Evolutionary conservation across 257 asterid genomes (phyloP).

Genomic region (Thymus mandschuricus): DNA sequence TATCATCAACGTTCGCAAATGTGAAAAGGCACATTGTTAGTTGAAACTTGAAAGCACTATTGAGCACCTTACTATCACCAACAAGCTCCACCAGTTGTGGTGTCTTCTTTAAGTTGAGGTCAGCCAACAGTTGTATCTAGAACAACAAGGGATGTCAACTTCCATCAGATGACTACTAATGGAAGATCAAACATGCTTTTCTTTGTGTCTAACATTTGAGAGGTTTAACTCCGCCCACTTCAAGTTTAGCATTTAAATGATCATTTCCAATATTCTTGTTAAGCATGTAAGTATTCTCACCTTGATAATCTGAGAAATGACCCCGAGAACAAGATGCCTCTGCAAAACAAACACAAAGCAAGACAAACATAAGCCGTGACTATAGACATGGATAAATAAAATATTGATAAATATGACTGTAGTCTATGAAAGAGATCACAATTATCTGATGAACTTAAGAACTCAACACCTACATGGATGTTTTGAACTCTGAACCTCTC

Average conservation of each 20-base stretch:
- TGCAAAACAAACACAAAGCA: slow-evolving; percentile 34
- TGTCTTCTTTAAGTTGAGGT: slow-evolving; percentile 91
- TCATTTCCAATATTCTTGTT: slow-evolving; percentile 20
- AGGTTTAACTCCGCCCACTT: background rate
- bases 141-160: slow-evolving; percentile 34
- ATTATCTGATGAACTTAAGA: slow-evolving; percentile 21
- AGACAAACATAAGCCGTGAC: slow-evolving; percentile 33
- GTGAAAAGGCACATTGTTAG: background rate
- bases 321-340: slow-evolving; percentile 90
- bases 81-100: slow-evolving; percentile 94
- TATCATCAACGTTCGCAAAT: slow-evolving; percentile 12
- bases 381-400: slow-evolving; percentile 19
- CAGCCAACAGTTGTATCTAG: slow-evolving; percentile 95
- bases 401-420: slow-evolving; percentile 4
- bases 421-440: background rate
- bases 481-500: background rate
- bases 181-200: slow-evolving; percentile 6
- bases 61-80: slow-evolving; percentile 73
- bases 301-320: slow-evolving; percentile 98
- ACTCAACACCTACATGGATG: slow-evolving; percentile 1
- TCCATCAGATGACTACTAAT: slow-evolving; percentile 12
- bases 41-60: background rate
- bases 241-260: slow-evolving; percentile 7
- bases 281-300: slow-evolving; percentile 44
- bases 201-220: slow-evolving; percentile 23